Evolutionary conservation across 2,329 filamentous ascomycete genomes (phyloP).

Genomic region (Penicillium sp.): DNA sequence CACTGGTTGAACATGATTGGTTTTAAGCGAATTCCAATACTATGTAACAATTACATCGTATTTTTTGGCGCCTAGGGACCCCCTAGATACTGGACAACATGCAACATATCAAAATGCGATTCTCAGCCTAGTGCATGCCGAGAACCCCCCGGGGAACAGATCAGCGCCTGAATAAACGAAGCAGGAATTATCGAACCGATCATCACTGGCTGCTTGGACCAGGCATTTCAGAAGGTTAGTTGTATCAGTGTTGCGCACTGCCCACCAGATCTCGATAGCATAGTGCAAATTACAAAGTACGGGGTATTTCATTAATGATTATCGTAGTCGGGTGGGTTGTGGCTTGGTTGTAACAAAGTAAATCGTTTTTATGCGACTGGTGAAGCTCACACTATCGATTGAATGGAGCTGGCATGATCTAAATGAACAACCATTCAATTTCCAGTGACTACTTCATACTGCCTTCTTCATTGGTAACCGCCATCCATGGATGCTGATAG

Average conservation of each 20-base stretch:
- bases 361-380: too few relatives aligned
- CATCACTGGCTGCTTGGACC: constrained; percentile 9
- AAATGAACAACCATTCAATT: too few relatives aligned
- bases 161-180: not conserved
- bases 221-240: constrained; percentile 9
- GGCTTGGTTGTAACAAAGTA: too few relatives aligned
- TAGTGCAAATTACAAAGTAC: not conserved
- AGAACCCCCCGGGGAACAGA: not conserved
- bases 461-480: too few relatives aligned
- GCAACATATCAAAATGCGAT: not conserved
- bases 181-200: constrained; percentile 11
- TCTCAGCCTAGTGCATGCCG: not conserved
- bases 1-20: not conserved
- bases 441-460: too few relatives aligned
- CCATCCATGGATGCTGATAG: too few relatives aligned
- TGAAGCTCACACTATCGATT: too few relatives aligned
- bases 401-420: too few relatives aligned
- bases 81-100: not conserved
- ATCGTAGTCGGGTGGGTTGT: not conserved
- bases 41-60: not conserved
- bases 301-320: not conserved
- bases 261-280: not conserved
- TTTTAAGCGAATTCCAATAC: not conserved
- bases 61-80: not conserved
- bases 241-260: not conserved